These are phyloP conservation scores for Xerocomellus intermedius DNA, from an alignment of 768 basidiomycete species.

Conservation along the genomic window DNA sequence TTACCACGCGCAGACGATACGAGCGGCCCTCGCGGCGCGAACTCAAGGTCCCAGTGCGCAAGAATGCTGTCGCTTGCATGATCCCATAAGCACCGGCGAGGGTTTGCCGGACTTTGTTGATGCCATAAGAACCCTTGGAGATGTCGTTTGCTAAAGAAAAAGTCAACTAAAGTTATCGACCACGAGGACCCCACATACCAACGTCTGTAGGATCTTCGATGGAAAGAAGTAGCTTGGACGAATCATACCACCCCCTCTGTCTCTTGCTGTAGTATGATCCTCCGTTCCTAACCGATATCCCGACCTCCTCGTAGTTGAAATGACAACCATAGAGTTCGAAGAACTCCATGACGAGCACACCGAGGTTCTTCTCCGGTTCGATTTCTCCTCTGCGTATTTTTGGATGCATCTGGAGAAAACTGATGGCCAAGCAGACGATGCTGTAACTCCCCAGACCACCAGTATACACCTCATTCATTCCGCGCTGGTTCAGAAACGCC, in stretches of 20 bases:
- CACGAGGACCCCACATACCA: conserved; percentile 49
- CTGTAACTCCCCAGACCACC: conserved; percentile 94
- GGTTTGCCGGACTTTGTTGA: conserved; percentile 76
- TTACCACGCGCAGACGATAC: conserved; percentile 41
- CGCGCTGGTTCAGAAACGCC: conserved; percentile 82
- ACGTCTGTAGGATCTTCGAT: conserved; percentile 94
- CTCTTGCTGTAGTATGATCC: conserved; percentile 88
- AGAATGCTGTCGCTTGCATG: conserved; percentile 71
- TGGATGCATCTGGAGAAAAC: conserved; percentile 97
- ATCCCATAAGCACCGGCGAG: conserved; percentile 80
- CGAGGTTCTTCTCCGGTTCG: conserved; percentile 82
- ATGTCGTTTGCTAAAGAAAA: conserved; percentile 80
- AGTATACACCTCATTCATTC: conserved; percentile 97
- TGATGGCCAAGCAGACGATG: conserved; percentile 89
- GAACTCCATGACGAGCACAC: conserved; percentile 94
- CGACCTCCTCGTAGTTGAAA: conserved; percentile 90
- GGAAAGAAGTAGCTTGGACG: conserved; percentile 58
- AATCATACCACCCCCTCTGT: conserved; percentile 78
- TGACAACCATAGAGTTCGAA: conserved; percentile 92
- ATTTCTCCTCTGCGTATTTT: conserved; percentile 89
- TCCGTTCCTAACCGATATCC: conserved; percentile 84
- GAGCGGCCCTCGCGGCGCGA: conserved; percentile 53
- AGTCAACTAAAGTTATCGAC: not conserved
- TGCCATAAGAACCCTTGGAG: conserved; percentile 82
- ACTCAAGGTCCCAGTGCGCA: conserved; percentile 59